phyloP scores from a whole-genome alignment of 2,329 filamentous ascomycete genomes.

The Juglanconis oblonga region DNA sequence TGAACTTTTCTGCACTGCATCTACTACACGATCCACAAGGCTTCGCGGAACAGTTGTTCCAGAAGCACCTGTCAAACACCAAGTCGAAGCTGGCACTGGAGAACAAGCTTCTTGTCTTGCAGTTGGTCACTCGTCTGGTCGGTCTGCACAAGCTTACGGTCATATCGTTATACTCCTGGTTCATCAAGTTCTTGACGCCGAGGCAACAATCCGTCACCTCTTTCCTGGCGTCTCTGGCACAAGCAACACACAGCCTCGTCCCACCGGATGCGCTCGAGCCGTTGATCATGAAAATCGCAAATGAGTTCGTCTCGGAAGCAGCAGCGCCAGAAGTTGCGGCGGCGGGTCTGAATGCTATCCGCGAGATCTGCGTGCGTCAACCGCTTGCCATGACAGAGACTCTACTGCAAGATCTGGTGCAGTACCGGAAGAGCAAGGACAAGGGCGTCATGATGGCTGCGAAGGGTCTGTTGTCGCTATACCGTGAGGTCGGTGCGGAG shows the following conservation, averaged over 20 bases:
- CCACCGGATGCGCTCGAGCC: constrained; percentile 91
- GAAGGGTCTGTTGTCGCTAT: constrained; percentile 84
- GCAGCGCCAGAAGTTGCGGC: constrained; percentile 86
- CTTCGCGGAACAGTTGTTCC: constrained; percentile 86
- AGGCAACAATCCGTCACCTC: constrained; percentile 88
- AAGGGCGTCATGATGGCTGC: constrained; percentile 99
- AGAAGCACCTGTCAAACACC: constrained; percentile 83
- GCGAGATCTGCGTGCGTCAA: constrained; percentile 89
- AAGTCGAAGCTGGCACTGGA: constrained; percentile 85
- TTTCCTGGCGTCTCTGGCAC: constrained; percentile 87
- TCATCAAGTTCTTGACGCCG: constrained; percentile 87
- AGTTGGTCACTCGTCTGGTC: constrained; percentile 86
- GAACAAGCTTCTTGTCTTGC: constrained; percentile 83
- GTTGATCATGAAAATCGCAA: constrained; percentile 89
- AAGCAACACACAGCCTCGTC: constrained; percentile 86
- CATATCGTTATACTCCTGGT: constrained; percentile 91
- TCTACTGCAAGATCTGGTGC: constrained; percentile 89
- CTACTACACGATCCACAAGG: constrained; percentile 91
- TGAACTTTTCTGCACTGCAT: constrained; percentile 96
- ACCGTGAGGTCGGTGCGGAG: constrained; percentile 86
- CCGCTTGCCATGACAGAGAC: constrained; percentile 96
- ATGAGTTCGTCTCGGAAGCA: constrained; percentile 96
- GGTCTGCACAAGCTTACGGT: constrained; percentile 91
- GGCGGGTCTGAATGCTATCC: constrained; percentile 89
- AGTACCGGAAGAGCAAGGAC: constrained; percentile 96